These are phyloP conservation scores for Epichloe typhina DNA, from an alignment of 2,329 filamentous ascomycete species.

Conservation along the genomic window DNA sequence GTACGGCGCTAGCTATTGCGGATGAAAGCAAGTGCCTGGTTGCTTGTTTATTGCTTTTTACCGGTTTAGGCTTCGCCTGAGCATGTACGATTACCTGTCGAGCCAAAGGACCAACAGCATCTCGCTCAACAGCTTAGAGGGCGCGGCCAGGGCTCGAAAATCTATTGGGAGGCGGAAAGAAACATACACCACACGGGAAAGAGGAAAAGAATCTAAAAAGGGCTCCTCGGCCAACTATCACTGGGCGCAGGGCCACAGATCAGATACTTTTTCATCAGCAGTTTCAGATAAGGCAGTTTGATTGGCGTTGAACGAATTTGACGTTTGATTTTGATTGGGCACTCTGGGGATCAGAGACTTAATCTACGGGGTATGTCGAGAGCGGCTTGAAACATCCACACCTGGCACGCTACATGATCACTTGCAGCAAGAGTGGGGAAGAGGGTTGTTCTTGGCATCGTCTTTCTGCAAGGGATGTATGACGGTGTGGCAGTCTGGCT, in stretches of 20 bases:
- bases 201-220: background rate
- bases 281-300: background rate
- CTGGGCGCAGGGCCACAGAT: background rate
- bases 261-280: background rate
- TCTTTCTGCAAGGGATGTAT: background rate
- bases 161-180: background rate
- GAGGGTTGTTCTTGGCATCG: slow-evolving; percentile 1
- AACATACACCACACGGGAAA: background rate
- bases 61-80: background rate
- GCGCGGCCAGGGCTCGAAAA: background rate
- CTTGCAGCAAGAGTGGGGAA: slow-evolving; percentile 3
- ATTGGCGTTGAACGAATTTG: background rate
- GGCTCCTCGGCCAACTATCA: background rate
- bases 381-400: slow-evolving; percentile 1
- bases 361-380: background rate
- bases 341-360: background rate
- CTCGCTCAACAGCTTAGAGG: background rate
- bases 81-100: background rate
- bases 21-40: background rate
- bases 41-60: background rate
- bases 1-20: background rate
- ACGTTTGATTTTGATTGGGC: slow-evolving; percentile 1
- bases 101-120: background rate
- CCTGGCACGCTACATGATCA: slow-evolving; percentile 2
- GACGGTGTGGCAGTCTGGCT: background rate